These are phyloP conservation scores for Lichina pygmaea DNA, from an alignment of 495 filamentous ascomycete genomes.

Conservation along the genomic window DNA sequence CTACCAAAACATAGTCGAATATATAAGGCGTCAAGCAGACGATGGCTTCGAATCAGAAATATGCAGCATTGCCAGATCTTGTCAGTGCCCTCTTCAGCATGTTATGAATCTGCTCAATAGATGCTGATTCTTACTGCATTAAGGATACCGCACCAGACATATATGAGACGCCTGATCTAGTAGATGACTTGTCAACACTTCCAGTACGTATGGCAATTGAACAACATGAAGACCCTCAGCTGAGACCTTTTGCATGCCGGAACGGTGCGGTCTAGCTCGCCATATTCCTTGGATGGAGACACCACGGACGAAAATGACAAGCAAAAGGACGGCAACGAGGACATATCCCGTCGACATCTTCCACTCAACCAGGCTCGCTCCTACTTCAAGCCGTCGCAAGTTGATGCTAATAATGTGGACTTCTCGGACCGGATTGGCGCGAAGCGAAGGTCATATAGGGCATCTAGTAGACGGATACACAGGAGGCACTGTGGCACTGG, in stretches of 20 bases:
- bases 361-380: constrained; percentile 53
- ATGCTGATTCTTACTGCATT: neutral
- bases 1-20: too few relatives aligned
- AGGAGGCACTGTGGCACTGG: constrained; percentile 23
- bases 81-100: constrained; percentile 20
- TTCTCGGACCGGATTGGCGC: constrained; percentile 58
- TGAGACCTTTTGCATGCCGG: constrained; percentile 22
- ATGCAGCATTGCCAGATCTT: constrained; percentile 61
- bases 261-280: constrained; percentile 34
- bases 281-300: constrained; percentile 9
- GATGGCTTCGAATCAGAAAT: constrained; percentile 33
- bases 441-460: constrained; percentile 60
- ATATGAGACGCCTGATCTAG: constrained; percentile 83
- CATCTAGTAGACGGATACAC: constrained; percentile 34
- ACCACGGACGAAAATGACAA: constrained; percentile 22
- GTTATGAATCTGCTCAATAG: neutral
- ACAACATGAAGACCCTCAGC: neutral
- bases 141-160: constrained; percentile 80
- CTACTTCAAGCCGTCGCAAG: constrained; percentile 43
- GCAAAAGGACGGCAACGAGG: constrained; percentile 1
- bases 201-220: constrained; percentile 23
- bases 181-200: constrained; percentile 63
- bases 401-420: constrained; percentile 49
- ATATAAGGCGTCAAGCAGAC: neutral
- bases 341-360: constrained; percentile 18